Evolutionary conservation across 176 grass and related monocot genomes (phyloP), one percentile per base, ranked within the genome.

Genomic region (Carex littledalei): DNA sequence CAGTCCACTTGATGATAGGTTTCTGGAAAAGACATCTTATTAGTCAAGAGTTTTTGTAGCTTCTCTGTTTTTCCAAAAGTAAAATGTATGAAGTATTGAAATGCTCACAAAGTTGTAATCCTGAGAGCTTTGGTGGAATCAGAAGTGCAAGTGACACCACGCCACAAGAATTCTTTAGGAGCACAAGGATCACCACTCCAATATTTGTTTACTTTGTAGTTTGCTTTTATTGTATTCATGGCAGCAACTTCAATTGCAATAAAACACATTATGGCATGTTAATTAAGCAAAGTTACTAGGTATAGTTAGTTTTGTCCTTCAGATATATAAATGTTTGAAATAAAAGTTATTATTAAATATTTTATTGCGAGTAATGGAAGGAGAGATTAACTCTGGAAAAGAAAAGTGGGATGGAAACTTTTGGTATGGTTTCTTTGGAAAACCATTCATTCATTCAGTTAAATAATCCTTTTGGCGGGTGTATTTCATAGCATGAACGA

Each of bases 101-200:
- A 70, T 56, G 80, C 74, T 85, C 31, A 89, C 87, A 88, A 24
- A 47, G 83, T 14, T 37, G 67, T 89, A 54, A 86, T 86, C 41
- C 65, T 81, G 41, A 76, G 78, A 47, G 8, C 5, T 0, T 22
- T 64, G 64, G 56, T 64, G 16, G 58, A 56, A 58, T 55, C 18
- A 21, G n/a, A 66, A 20, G 80, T 66, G 72, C 88, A 89, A 8
- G 61, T 89, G 63, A 89, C 21, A 12, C 88, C 88, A 49, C 16
- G 21, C 88, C 88, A 89, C 0, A 26, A n/a, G 12, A 55, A 56
- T 29, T 47, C 14, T 47, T 17, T 64, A 2, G 88, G 88, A 86
- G 64, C 54, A 58, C 88, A 89, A 22, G 88, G 84, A 86, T 89
- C 88, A 10, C 88, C 88, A 15, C 59, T 67, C 88, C 88, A 89